Conservation (phyloP, 1,284 basidiomycete genomes). For the Vanrija sp. region DNA sequence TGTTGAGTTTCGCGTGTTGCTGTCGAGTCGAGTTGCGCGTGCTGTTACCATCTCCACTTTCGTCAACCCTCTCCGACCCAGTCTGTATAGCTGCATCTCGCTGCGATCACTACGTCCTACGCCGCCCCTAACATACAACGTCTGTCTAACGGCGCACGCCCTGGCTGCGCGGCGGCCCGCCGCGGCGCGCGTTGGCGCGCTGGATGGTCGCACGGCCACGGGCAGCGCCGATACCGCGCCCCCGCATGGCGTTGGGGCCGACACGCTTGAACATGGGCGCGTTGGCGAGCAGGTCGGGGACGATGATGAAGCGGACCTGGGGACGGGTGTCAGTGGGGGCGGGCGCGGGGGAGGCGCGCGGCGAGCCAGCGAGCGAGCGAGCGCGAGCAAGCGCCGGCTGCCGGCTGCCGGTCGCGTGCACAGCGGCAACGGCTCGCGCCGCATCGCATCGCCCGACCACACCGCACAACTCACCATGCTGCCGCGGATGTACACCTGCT, state of each 20-base stretch:
- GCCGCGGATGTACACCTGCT: conserved; percentile 98
- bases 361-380: background rate
- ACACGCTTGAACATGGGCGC: conserved; percentile 99
- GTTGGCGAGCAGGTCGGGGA: conserved; percentile 98
- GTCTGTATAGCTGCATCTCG: background rate
- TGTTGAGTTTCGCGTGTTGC: no score
- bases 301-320: conserved; percentile 88
- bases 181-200: conserved; percentile 48
- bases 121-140: background rate
- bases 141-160: conserved; percentile 45
- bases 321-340: background rate
- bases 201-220: conserved; percentile 51
- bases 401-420: background rate
- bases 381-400: background rate
- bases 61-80: background rate
- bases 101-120: background rate
- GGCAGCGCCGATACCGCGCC: conserved; percentile 91
- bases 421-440: background rate
- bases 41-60: no score
- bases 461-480: conserved; percentile 62
- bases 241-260: conserved; percentile 96
- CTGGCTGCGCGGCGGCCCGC: conserved; percentile 45
- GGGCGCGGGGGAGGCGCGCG: background rate
- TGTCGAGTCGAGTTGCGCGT: no score
- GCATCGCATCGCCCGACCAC: background rate